Evolutionary conservation across 805 yeast species (phyloP).

Genomic region (Metschnikowia chrysomelidarum): DNA sequence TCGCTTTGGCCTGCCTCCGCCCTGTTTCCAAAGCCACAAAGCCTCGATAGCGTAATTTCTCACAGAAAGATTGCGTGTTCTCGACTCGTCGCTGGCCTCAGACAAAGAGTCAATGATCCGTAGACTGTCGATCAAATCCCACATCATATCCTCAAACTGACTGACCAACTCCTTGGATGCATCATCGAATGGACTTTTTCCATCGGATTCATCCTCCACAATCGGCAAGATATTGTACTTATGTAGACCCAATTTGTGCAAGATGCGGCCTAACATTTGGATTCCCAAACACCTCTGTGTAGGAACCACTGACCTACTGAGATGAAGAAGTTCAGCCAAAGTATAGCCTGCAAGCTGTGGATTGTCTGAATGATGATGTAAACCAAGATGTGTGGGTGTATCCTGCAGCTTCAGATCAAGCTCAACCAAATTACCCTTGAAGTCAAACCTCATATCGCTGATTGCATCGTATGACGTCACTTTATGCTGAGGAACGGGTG

Average conservation of each 20-base stretch:
- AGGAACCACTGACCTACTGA: slow-evolving; percentile 73
- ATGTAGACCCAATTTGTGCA: slow-evolving; percentile 73
- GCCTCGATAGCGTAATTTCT: slow-evolving; percentile 86
- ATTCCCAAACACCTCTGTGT: slow-evolving; percentile 87
- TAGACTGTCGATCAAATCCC: slow-evolving; percentile 68
- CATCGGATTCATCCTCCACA: slow-evolving; percentile 28
- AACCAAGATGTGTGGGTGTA: slow-evolving; percentile 59
- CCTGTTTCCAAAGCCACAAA: slow-evolving; percentile 79
- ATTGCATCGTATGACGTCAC: slow-evolving; percentile 50
- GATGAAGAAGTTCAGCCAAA: slow-evolving; percentile 72
- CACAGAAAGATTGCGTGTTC: slow-evolving; percentile 67
- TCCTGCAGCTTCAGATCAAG: slow-evolving; percentile 30
- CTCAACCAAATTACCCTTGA: slow-evolving; percentile 72
- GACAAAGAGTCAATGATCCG: slow-evolving; percentile 63
- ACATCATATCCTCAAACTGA: slow-evolving; percentile 53
- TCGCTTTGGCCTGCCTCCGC: slow-evolving; percentile 36
- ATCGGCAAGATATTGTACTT: slow-evolving; percentile 54
- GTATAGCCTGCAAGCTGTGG: slow-evolving; percentile 95
- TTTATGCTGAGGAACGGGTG: slow-evolving; percentile 46
- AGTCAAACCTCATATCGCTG: slow-evolving; percentile 81
- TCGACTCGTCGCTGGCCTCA: slow-evolving; percentile 64
- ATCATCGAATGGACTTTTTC: slow-evolving; percentile 36
- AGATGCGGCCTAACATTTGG: slow-evolving; percentile 80
- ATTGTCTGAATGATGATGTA: slow-evolving; percentile 88
- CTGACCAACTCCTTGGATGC: slow-evolving; percentile 30